Base-by-base conservation (phyloP, 2,329 filamentous ascomycete genomes). In the Ascochyta lentis region DNA sequence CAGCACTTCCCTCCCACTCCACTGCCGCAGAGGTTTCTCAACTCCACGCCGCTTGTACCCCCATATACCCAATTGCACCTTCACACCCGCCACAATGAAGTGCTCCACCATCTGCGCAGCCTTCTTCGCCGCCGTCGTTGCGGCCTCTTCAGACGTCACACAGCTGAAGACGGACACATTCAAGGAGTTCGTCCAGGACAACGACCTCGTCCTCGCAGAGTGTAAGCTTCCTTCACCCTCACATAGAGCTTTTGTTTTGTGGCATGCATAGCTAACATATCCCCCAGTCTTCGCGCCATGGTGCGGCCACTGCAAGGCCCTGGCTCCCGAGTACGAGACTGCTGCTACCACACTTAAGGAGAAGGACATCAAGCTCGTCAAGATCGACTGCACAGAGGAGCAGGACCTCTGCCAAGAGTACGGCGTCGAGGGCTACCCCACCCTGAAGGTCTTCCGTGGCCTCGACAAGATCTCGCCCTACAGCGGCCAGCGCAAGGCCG, bases 281-380 rank as follows among this genome's bases (percentile, higher is more conserved):
- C 4, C 50, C 26, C 40, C 51, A 92, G 89, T 97, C 87, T 97
- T 91, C 78, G 94, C 94, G 66, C 93, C 94, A 69, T 96, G 94
- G 93, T 96, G 91, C 69, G 94, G 93, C 65, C 94, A 98, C 85
- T 98, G 94, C 90, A 98, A 99, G 85, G 94, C 94, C 58, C 91
- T 99, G 66, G 95, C 90, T 60, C 90, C 91, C 75, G 91, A 95
- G 80, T 96, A 95, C 79, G 91, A 96, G 81, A 87, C 91, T 77
- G 91, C 91, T 48, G 91, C 91, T 46, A 93, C 90, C 27, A 84
- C 86, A 29, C 83, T 96, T 63, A 94, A 93, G 84, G 90, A 92
- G 80, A 95, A 94, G 87, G 84, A 90, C 76, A 94, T 95, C 79
- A 86, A 85, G 74, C 84, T 96, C 53, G 89, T 84, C 79, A 95